A percentile compares a stretch with the other conserved stretches of the same genome.
Evolutionary conservation across 2,329 filamentous ascomycete genomes (phyloP).

Genomic region (Trichoderma arundinaceum): DNA sequence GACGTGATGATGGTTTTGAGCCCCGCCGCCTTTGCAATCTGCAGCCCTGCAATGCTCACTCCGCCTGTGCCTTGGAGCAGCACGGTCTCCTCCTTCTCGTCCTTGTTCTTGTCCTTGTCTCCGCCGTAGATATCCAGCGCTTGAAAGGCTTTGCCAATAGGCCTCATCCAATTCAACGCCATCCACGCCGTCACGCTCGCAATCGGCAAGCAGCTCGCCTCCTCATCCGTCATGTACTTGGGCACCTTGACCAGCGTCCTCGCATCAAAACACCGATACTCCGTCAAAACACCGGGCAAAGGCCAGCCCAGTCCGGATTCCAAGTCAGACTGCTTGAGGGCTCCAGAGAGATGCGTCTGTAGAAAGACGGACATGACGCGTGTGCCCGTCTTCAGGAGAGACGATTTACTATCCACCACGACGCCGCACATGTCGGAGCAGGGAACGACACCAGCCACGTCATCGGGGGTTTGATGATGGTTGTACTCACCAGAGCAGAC

Average conservation of each 20-base stretch:
- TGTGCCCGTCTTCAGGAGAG: constrained; percentile 60
- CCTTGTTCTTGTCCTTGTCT: constrained; percentile 30
- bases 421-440: constrained; percentile 74
- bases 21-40: constrained; percentile 60
- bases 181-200: constrained; percentile 70
- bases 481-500: constrained; percentile 70
- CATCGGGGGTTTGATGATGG: constrained; percentile 55
- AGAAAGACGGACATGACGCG: constrained; percentile 72
- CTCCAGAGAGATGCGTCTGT: constrained; percentile 62
- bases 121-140: constrained; percentile 22
- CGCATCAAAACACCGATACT: constrained; percentile 65
- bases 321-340: constrained; percentile 62
- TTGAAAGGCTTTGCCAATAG: constrained; percentile 53
- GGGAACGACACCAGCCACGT: constrained; percentile 56
- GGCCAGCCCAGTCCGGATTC: constrained; percentile 65
- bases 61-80: constrained; percentile 62
- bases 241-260: constrained; percentile 62
- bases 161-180: constrained; percentile 65
- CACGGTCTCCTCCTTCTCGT: constrained; percentile 48
- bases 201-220: constrained; percentile 66
- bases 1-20: constrained; percentile 60
- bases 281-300: constrained; percentile 60
- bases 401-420: constrained; percentile 49
- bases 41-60: constrained; percentile 57
- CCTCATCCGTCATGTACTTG: constrained; percentile 61